Evolutionary conservation across 2,329 filamentous ascomycete genomes (phyloP), one percentile per base, ranked within the genome.

Genomic region (Simplicillium aogashimaense): DNA sequence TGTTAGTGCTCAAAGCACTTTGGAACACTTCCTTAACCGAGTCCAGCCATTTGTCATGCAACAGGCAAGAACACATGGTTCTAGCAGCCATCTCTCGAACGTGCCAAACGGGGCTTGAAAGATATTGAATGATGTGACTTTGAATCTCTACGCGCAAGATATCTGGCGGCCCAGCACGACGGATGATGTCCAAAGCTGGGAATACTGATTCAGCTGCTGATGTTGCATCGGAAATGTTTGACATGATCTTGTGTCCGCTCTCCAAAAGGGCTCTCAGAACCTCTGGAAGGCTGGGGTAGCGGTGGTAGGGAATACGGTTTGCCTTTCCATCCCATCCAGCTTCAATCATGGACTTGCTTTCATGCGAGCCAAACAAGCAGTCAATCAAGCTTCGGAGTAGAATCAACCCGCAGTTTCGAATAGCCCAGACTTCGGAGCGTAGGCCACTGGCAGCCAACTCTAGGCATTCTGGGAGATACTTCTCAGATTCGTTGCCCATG

Each of bases 321-420:
- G 77, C 75, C 47, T 71, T 70, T 3, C 78, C 78, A 44, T 81
- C 75, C 76, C 78, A 80, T 2, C 78, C 76, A 37, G 64, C 72
- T 56, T 72, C 81, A 52, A 72, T 79, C 36, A 61, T 65, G 4
- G 62, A 50, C 54, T 81, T 88, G 66, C 67, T 86, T 59, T 87
- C 82, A 40, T 78, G 81, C 0, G 81, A 86, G 13, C 86, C 85
- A 20, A 92, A 77, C 1, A 94, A 65, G 46, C 76, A 75, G 54
- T 92, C 86, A 39, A 94, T 84, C 5, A 95, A 69, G 45, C 87
- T 86, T 40, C 90, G 79, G 47, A 97, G 80, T 7, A 98, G 76
- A 63, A 97, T 83, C 29, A 97, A 64, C 2, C 88, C 88, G 49
- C 88, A 95, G 57, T 98, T 98, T 1, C 89, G 81, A 42, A 98